Evolutionary conservation across 2,329 filamentous ascomycete species (phyloP).

Genomic region (Cladosporium sp.): DNA sequence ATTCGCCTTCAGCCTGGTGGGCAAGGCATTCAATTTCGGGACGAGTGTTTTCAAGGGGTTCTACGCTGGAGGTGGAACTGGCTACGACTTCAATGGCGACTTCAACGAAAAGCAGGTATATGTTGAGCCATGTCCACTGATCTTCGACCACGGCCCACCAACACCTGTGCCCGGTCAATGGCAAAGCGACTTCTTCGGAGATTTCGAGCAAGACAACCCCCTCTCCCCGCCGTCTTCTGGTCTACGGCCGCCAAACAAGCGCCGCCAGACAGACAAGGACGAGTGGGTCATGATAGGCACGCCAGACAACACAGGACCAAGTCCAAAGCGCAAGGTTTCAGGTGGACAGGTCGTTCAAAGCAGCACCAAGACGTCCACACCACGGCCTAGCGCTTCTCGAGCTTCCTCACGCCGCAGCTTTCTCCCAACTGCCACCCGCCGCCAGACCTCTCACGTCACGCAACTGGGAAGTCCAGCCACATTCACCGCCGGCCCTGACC

Average conservation of each 20-base stretch:
- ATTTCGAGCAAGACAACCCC: constrained; percentile 40
- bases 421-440: constrained; percentile 35
- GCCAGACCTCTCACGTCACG: constrained; percentile 27
- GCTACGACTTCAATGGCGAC: constrained; percentile 64
- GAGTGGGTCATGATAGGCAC: constrained; percentile 45
- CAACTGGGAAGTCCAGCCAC: constrained; percentile 35
- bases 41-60: constrained; percentile 73
- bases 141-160: constrained; percentile 20
- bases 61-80: constrained; percentile 74
- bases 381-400: constrained; percentile 4
- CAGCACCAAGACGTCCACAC: not conserved
- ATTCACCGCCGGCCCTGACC: constrained; percentile 25
- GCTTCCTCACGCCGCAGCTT: constrained; percentile 26
- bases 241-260: constrained; percentile 36
- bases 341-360: not conserved
- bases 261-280: constrained; percentile 45
- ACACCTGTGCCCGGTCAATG: constrained; percentile 53
- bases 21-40: constrained; percentile 84
- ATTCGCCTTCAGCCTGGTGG: constrained; percentile 60
- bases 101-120: constrained; percentile 21
- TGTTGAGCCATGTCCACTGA: constrained; percentile 20
- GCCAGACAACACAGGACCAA: constrained; percentile 48
- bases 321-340: constrained; percentile 33
- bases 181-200: constrained; percentile 44
- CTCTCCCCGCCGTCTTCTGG: constrained; percentile 30